phyloP scores from a whole-genome alignment of 2,329 filamentous ascomycete genomes.

The Phialophora chinensis region DNA sequence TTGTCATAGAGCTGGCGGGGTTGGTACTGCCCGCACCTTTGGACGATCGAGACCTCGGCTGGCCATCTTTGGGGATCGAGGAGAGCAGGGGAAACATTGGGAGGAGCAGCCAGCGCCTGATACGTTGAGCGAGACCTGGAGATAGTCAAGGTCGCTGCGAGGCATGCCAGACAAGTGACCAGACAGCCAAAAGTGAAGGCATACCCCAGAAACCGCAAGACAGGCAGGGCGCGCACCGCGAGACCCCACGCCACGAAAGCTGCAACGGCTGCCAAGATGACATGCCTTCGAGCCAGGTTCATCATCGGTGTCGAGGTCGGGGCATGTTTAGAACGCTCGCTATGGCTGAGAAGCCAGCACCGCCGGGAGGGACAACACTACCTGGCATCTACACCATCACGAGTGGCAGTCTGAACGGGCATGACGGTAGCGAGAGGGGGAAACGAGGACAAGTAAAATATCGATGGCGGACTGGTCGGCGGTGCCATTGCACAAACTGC shows the following conservation, averaged over 20 bases:
- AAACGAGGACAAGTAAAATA: not conserved
- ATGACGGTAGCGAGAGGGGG: not conserved
- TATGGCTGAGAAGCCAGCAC: constrained; percentile 29
- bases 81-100: constrained; percentile 58
- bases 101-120: constrained; percentile 52
- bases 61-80: constrained; percentile 69
- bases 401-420: not conserved
- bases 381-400: constrained; percentile 26
- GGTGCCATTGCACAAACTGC: not conserved
- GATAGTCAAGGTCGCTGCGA: constrained; percentile 59
- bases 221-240: constrained; percentile 79
- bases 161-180: constrained; percentile 62
- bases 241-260: constrained; percentile 84
- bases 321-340: constrained; percentile 25
- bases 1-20: constrained; percentile 74
- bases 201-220: constrained; percentile 82
- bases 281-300: constrained; percentile 53
- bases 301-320: constrained; percentile 42
- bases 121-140: constrained; percentile 44
- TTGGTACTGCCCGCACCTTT: constrained; percentile 69
- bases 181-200: constrained; percentile 76
- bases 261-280: constrained; percentile 50
- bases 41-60: constrained; percentile 70
- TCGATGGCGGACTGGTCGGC: not conserved
- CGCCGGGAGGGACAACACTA: constrained; percentile 9